These are phyloP conservation scores for Beverwykella pulmonaria DNA, from an alignment of 495 filamentous ascomycete species.

Conservation along the genomic window DNA sequence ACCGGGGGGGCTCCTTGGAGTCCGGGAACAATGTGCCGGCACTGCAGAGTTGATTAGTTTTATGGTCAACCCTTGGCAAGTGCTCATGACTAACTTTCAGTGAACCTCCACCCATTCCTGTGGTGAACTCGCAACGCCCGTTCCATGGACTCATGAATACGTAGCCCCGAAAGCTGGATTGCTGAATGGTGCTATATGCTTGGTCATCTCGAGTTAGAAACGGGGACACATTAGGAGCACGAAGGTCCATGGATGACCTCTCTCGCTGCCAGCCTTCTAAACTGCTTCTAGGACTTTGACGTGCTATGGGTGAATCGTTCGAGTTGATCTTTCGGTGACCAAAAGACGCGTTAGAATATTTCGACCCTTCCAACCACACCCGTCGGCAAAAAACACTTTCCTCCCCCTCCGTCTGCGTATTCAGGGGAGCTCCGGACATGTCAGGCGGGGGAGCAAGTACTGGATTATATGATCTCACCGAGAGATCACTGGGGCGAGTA, in stretches of 20 bases:
- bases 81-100: slow-evolving; percentile 52
- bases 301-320: slow-evolving; percentile 16
- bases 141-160: slow-evolving; percentile 83
- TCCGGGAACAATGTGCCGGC: slow-evolving; percentile 65
- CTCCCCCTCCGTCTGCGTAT: not conserved
- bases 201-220: slow-evolving; percentile 18
- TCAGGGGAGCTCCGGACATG: not conserved
- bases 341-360: slow-evolving; percentile 24
- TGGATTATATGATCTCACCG: slow-evolving; percentile 16
- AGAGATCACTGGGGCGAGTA: slow-evolving; percentile 11
- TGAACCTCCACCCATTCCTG: slow-evolving; percentile 69
- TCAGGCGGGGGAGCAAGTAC: not conserved
- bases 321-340: slow-evolving; percentile 32
- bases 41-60: slow-evolving; percentile 46
- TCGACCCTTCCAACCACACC: slow-evolving; percentile 46
- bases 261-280: slow-evolving; percentile 7
- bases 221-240: not conserved
- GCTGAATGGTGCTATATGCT: slow-evolving; percentile 19
- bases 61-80: not conserved
- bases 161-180: slow-evolving; percentile 51
- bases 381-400: slow-evolving; percentile 37
- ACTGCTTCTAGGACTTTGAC: slow-evolving; percentile 8
- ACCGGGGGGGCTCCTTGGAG: slow-evolving; percentile 40
- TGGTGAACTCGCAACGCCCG: slow-evolving; percentile 79
- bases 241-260: slow-evolving; percentile 3